Percentiles rank a stretch among this genome's conserved stretches.
Conservation (phyloP, 2,329 filamentous ascomycete genomes). For the Exophiala viscosa region DNA sequence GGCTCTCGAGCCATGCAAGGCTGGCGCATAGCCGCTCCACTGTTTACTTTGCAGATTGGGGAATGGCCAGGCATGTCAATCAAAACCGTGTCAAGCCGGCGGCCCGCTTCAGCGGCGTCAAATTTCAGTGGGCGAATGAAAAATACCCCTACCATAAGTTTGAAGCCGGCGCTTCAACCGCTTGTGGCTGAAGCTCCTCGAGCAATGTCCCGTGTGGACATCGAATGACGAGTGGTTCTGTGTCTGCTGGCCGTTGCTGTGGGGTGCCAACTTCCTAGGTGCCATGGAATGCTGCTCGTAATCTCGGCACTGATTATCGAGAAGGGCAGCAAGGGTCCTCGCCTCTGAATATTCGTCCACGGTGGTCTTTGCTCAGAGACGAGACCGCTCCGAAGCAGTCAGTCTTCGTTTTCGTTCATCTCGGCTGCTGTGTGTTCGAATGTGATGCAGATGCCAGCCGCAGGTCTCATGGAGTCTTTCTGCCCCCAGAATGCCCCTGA, state of each 20-base stretch:
- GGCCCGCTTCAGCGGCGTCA: conserved; percentile 14
- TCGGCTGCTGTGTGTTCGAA: no score
- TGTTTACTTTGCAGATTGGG: conserved; percentile 22
- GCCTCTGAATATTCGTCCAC: background rate
- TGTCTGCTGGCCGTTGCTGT: conserved; percentile 8
- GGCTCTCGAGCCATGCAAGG: conserved; percentile 24
- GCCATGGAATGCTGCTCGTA: conserved; percentile 24
- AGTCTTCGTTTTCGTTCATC: no score
- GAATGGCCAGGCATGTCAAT: conserved; percentile 17
- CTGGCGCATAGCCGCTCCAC: conserved; percentile 21
- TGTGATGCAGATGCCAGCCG: no score
- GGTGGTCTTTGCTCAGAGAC: conserved; percentile 11
- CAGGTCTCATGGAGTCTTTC: no score
- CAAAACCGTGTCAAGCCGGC: conserved; percentile 13
- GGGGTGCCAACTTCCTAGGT: conserved; percentile 6
- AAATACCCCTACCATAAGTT: conserved; percentile 16
- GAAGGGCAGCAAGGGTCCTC: background rate
- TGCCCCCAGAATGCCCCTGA: no score
- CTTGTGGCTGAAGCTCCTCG: background rate
- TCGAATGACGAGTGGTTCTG: conserved; percentile 13
- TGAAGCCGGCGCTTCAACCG: conserved; percentile 13
- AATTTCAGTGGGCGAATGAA: conserved; percentile 22
- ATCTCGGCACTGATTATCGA: conserved; percentile 4
- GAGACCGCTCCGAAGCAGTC: conserved; percentile 8
- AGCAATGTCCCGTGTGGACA: conserved; percentile 12